These are phyloP conservation scores for Biscutella auriculata DNA, from an alignment of 441 rosid species.

Conservation along the genomic window DNA sequence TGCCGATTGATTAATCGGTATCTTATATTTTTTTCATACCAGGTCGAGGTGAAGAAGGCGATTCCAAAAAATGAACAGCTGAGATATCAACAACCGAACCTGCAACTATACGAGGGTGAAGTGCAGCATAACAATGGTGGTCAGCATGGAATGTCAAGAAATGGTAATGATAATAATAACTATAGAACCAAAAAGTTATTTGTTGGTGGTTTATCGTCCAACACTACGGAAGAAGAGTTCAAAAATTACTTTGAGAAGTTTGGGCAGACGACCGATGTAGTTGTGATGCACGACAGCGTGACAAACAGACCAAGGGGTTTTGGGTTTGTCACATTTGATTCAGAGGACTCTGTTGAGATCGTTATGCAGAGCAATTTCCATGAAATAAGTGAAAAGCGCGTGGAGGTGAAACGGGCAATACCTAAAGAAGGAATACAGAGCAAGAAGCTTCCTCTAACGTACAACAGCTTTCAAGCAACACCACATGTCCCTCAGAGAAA, in stretches of 20 bases:
- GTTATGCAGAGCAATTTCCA: conserved; percentile 51
- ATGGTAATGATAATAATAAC: conserved; percentile 21
- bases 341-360: conserved; percentile 53
- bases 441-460: background rate
- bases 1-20: background rate
- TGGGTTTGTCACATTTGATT: conserved; percentile 69
- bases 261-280: conserved; percentile 61
- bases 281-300: conserved; percentile 62
- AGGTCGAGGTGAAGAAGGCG: conserved; percentile 76
- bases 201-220: conserved; percentile 71
- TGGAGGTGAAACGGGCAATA: conserved; percentile 80
- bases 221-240: conserved; percentile 53
- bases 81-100: conserved; percentile 18
- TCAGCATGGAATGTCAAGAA: conserved; percentile 12
- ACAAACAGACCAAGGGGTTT: conserved; percentile 75
- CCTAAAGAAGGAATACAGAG: conserved; percentile 45
- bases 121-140: conserved; percentile 16
- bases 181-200: conserved; percentile 52
- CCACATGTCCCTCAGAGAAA: conserved; percentile 21
- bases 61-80: conserved; percentile 30
- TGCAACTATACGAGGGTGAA: background rate
- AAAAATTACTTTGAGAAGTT: conserved; percentile 58
- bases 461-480: conserved; percentile 17
- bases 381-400: conserved; percentile 45
- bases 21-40: background rate